phyloP scores from a whole-genome alignment of 768 basidiomycete genomes.

The Hypsizygus marmoreus region DNA sequence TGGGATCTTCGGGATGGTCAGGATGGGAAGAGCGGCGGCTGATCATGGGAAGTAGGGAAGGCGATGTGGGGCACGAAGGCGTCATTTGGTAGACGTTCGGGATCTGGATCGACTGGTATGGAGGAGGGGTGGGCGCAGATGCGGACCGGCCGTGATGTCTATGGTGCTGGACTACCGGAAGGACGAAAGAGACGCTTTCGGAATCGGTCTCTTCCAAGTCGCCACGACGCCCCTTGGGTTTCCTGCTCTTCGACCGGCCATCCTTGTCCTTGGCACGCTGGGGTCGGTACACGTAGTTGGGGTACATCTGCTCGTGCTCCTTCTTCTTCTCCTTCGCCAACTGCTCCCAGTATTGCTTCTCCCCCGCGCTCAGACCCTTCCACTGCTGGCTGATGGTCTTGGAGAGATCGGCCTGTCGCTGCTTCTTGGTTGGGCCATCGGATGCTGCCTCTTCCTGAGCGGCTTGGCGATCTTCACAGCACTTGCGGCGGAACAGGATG shows the following conservation, averaged over 20 bases:
- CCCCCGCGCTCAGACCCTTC: conserved; percentile 66
- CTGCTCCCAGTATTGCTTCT: conserved; percentile 74
- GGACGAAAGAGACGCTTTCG: conserved; percentile 42
- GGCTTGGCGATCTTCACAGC: conserved; percentile 70
- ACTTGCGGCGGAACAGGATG: conserved; percentile 80
- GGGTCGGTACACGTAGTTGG: conserved; percentile 79
- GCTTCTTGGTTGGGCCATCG: conserved; percentile 61
- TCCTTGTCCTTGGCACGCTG: conserved; percentile 64
- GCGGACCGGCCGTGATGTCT: conserved; percentile 40
- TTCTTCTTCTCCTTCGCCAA: conserved; percentile 78
- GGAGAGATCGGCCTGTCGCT: conserved; percentile 68
- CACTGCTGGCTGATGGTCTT: conserved; percentile 84
- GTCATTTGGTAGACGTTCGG: conserved; percentile 57
- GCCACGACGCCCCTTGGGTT: conserved; percentile 35
- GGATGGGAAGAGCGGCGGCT: conserved; percentile 58
- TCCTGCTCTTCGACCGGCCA: conserved; percentile 46
- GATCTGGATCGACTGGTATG: conserved; percentile 68
- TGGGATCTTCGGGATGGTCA: conserved; percentile 44
- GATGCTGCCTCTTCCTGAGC: conserved; percentile 48
- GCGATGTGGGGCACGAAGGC: conserved; percentile 66
- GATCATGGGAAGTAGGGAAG: conserved; percentile 59
- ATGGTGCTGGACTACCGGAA: conserved; percentile 34
- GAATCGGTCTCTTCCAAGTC: conserved; percentile 37
- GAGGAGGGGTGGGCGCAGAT: conserved; percentile 67
- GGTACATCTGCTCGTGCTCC: conserved; percentile 75